Conservation (phyloP, 495 filamentous ascomycete genomes). For the Penicillium diatomitis region DNA sequence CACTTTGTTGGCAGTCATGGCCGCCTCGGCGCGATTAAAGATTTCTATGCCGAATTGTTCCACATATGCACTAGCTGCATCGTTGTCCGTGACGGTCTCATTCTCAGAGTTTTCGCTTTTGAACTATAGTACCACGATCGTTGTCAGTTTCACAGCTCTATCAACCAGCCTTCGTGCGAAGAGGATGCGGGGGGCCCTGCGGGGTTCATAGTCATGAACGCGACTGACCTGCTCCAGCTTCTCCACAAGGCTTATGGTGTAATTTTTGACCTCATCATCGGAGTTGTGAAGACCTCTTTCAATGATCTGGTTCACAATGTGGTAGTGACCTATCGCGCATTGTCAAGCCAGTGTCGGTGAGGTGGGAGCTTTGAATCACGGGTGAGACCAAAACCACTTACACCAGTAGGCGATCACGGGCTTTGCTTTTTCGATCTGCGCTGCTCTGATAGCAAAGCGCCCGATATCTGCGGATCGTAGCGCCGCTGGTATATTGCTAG, state of each 20-base stretch:
- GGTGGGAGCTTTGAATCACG: not conserved
- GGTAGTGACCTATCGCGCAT: constrained; percentile 64
- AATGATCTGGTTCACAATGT: constrained; percentile 87
- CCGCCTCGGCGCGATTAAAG: constrained; percentile 72
- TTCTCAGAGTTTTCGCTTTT: constrained; percentile 54
- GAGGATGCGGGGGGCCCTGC: not conserved
- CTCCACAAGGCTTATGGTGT: constrained; percentile 80
- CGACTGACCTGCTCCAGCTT: constrained; percentile 70
- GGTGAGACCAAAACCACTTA: constrained; percentile 37
- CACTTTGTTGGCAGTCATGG: constrained; percentile 73
- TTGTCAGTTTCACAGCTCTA: constrained; percentile 2
- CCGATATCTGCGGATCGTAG: constrained; percentile 69
- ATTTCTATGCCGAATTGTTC: constrained; percentile 89
- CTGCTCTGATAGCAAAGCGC: constrained; percentile 69
- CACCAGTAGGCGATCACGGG: constrained; percentile 93
- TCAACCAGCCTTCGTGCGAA: not conserved
- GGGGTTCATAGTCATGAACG: not conserved
- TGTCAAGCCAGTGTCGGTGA: too few relatives aligned
- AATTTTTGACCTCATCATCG: constrained; percentile 64
- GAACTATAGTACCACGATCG: constrained; percentile 35
- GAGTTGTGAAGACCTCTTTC: constrained; percentile 63
- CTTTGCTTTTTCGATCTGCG: constrained; percentile 74
- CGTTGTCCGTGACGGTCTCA: constrained; percentile 73
- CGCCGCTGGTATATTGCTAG: constrained; percentile 60
- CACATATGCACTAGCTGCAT: constrained; percentile 79